These are phyloP conservation scores for Phascolomyces articulosus DNA, from an alignment of 371 early-diverging fungal species.

Conservation along the genomic window DNA sequence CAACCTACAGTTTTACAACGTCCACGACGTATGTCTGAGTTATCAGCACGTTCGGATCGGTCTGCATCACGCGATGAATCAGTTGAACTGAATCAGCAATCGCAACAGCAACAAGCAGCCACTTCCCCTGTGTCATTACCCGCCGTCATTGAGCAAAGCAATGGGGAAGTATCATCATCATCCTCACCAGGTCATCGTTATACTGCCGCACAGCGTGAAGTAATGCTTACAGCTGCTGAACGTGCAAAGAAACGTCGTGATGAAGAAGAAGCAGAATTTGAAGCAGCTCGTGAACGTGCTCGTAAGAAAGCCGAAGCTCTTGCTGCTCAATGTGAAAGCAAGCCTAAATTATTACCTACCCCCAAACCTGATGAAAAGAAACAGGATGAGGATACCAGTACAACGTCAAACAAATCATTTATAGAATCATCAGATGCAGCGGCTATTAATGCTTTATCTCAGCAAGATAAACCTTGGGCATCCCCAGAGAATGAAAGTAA, in stretches of 20 bases:
- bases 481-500: too few relatives aligned
- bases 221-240: constrained; percentile 52
- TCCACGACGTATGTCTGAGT: constrained; percentile 35
- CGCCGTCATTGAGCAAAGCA: background rate
- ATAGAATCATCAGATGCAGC: background rate
- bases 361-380: constrained; percentile 1
- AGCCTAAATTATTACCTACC: background rate
- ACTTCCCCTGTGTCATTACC: background rate
- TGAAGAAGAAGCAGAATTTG: constrained; percentile 48
- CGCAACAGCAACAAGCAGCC: background rate
- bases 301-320: constrained; percentile 45
- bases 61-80: constrained; percentile 13
- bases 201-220: constrained; percentile 39
- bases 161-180: background rate
- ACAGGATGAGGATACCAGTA: background rate
- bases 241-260: constrained; percentile 51
- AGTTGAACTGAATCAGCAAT: background rate
- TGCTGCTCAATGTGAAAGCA: constrained; percentile 15
- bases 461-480: too few relatives aligned
- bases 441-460: too few relatives aligned
- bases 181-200: constrained; percentile 6
- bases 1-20: constrained; percentile 31
- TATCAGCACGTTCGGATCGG: constrained; percentile 32
- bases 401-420: background rate
- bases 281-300: constrained; percentile 49